Evolutionary conservation across 2,329 filamentous ascomycete species (phyloP).

Genomic region (Neonectria coccinea): DNA sequence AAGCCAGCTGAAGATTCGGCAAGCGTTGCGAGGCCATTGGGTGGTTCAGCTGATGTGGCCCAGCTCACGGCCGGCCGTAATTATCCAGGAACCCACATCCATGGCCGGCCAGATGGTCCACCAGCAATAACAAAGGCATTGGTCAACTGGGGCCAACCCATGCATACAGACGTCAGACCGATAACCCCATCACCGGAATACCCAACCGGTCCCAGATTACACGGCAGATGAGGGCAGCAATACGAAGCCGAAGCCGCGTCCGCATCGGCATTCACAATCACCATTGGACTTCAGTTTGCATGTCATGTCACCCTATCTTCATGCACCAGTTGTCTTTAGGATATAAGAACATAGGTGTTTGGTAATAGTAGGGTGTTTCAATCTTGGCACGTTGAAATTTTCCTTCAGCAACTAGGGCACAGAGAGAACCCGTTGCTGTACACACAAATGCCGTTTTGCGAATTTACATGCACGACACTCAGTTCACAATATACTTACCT

Average conservation of each 20-base stretch:
- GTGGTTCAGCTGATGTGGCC: constrained; percentile 2
- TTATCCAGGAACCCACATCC: neutral
- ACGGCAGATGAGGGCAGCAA: neutral
- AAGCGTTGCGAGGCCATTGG: constrained; percentile 24
- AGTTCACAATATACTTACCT: constrained; percentile 23
- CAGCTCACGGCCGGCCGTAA: neutral
- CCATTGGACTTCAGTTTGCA: constrained; percentile 8
- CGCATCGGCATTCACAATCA: neutral
- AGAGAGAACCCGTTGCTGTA: constrained; percentile 65
- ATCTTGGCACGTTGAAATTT: constrained; percentile 67
- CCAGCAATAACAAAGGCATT: constrained; percentile 3
- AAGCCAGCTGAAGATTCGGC: constrained; percentile 25
- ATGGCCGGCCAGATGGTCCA: constrained; percentile 3
- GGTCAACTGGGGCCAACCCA: constrained; percentile 1
- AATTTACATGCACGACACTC: constrained; percentile 34
- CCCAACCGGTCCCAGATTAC: neutral
- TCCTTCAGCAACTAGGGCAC: constrained; percentile 69
- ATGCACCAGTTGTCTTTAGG: constrained; percentile 63
- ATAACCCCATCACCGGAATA: constrained; percentile 14
- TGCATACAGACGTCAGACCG: constrained; percentile 8
- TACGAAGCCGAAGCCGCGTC: neutral
- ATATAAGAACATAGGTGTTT: constrained; percentile 62
- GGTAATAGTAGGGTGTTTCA: constrained; percentile 65
- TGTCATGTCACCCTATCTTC: constrained; percentile 64
- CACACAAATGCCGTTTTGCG: constrained; percentile 66